Evolutionary conservation across 306 rosid species (phyloP).

Genomic region (Vigna angularis): DNA sequence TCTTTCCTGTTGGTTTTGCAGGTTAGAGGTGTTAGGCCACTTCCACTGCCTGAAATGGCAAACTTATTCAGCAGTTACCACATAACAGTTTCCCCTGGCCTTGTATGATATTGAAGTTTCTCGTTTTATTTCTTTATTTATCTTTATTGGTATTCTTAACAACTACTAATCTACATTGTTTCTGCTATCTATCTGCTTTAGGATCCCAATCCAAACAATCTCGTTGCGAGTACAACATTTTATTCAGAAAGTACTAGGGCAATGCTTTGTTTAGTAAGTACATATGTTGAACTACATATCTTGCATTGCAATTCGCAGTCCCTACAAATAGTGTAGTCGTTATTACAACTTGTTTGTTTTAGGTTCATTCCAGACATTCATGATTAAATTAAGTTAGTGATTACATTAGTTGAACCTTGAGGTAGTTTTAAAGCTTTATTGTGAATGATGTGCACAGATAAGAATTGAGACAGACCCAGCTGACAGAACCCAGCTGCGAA

Average conservation of each 20-base stretch:
- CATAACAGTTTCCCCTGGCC: constrained; percentile 84
- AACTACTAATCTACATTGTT: constrained; percentile 36
- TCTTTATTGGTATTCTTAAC: constrained; percentile 36
- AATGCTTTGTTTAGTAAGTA: constrained; percentile 96
- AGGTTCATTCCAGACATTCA: background rate
- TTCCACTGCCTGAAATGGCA: constrained; percentile 83
- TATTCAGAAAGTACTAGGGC: constrained; percentile 92
- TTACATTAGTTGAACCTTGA: constrained; percentile 1
- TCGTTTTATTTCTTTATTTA: constrained; percentile 12
- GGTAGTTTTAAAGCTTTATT: constrained; percentile 33
- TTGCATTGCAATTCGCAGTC: background rate
- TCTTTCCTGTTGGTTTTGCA: constrained; percentile 58
- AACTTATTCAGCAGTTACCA: constrained; percentile 74
- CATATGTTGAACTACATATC: background rate
- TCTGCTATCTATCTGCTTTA: constrained; percentile 43
- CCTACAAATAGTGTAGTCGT: background rate
- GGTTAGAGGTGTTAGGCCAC: constrained; percentile 98
- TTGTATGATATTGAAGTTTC: constrained; percentile 64
- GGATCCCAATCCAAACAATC: constrained; percentile 99
- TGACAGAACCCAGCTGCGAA: constrained; percentile 95
- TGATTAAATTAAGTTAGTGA: constrained; percentile 36
- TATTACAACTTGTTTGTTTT: constrained; percentile 4
- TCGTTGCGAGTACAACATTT: constrained; percentile 88
- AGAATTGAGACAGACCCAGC: constrained; percentile 99
- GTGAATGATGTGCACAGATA: constrained; percentile 64